phyloP scores from a whole-genome alignment of 2,329 filamentous ascomycete genomes.

The Myotisia sp. region DNA sequence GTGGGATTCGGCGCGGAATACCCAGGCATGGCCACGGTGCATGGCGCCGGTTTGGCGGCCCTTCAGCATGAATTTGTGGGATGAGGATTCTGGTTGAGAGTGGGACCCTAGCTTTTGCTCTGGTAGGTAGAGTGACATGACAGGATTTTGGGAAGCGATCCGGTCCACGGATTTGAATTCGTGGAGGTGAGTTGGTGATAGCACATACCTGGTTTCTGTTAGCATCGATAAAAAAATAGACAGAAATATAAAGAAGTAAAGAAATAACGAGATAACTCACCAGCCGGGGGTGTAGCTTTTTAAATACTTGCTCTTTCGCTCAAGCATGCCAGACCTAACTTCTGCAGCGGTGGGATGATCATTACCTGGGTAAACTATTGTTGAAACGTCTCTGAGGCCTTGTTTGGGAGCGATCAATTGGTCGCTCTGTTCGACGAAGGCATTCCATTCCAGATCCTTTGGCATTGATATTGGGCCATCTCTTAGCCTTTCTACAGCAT shows the following conservation, averaged over 20 bases:
- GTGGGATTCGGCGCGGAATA: conserved; percentile 54
- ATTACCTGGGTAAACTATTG: conserved; percentile 83
- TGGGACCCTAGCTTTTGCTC: conserved; percentile 94
- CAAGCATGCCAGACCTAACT: conserved; percentile 76
- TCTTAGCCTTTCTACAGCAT: conserved; percentile 65
- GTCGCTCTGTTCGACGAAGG: conserved; percentile 65
- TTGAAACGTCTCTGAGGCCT: conserved; percentile 61
- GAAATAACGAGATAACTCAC: conserved; percentile 38
- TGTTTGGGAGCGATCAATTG: conserved; percentile 77
- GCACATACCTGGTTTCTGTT: conserved; percentile 89
- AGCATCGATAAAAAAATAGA: too few species aligned
- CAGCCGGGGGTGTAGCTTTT: conserved; percentile 95
- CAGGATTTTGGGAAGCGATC: conserved; percentile 61
- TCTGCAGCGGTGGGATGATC: conserved; percentile 71
- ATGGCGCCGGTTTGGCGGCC: conserved; percentile 84
- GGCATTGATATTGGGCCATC: conserved; percentile 81
- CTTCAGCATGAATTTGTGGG: conserved; percentile 96
- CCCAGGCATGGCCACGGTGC: conserved; percentile 64
- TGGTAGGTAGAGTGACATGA: conserved; percentile 90
- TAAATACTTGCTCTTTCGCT: conserved; percentile 96
- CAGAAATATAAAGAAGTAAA: too few species aligned
- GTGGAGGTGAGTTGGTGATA: conserved; percentile 91
- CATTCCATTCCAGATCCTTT: conserved; percentile 80
- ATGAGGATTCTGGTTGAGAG: conserved; percentile 65
- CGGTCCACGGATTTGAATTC: conserved; percentile 99